A percentile compares a stretch with the other conserved stretches of the same genome.
Evolutionary conservation across 768 basidiomycete species (phyloP).

Genomic region (Albatrellus ellisii): DNA sequence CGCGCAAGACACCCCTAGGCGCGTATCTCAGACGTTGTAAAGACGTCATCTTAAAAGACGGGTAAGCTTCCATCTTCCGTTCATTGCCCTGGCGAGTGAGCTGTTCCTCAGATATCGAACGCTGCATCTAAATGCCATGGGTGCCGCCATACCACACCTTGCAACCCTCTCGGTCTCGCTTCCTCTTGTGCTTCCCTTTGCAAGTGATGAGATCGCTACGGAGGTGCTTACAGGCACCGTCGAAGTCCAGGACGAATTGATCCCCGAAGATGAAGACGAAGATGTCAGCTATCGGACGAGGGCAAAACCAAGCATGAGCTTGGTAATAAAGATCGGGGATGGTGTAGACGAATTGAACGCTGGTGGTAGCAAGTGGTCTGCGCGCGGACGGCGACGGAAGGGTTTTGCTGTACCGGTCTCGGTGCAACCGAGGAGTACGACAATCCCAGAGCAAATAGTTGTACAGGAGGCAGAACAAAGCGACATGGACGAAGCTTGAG

Average conservation of each 20-base stretch:
- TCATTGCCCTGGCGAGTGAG: background rate
- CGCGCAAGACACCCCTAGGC: slow-evolving; percentile 61
- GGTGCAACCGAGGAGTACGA: background rate
- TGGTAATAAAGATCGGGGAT: slow-evolving; percentile 47
- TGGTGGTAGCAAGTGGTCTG: slow-evolving; percentile 11
- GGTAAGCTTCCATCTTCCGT: slow-evolving; percentile 28
- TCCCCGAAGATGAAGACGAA: slow-evolving; percentile 65
- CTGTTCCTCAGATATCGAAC: slow-evolving; percentile 50
- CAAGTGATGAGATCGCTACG: slow-evolving; percentile 44
- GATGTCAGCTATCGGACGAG: slow-evolving; percentile 49
- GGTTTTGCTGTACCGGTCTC: background rate
- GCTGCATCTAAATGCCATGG: slow-evolving; percentile 70
- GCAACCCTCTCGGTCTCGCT: slow-evolving; percentile 57
- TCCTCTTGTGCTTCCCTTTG: slow-evolving; percentile 58
- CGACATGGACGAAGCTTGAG: slow-evolving; percentile 1
- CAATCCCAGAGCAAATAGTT: background rate
- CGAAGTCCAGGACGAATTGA: slow-evolving; percentile 66
- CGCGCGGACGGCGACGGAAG: slow-evolving; percentile 10
- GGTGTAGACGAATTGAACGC: slow-evolving; percentile 32
- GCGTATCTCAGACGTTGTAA: slow-evolving; percentile 73
- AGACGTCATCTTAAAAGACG: slow-evolving; percentile 54
- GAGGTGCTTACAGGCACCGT: slow-evolving; percentile 58
- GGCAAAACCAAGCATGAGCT: slow-evolving; percentile 53
- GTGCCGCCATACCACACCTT: slow-evolving; percentile 80
- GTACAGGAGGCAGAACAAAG: background rate